Conservation (phyloP, 192 early-diverging fungal species). For the Rhizophlyctis rosea region DNA sequence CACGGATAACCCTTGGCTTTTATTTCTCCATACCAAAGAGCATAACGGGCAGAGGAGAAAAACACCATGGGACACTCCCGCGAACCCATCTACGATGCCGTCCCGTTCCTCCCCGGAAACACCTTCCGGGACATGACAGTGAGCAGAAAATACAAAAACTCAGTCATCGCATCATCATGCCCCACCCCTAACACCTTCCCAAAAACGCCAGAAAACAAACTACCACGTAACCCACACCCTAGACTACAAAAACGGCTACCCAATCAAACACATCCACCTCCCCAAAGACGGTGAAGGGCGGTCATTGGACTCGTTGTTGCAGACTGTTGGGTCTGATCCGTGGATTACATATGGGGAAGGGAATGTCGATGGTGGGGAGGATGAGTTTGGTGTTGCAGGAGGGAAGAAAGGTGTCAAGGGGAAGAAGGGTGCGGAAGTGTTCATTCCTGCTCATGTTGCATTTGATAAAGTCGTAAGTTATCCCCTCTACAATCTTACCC, state of each 20-base stretch:
- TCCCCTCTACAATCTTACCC: not conserved
- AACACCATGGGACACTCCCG: too few relatives aligned
- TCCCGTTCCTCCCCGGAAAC: conserved; percentile 61
- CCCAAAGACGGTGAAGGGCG: conserved; percentile 14
- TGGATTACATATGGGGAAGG: conserved; percentile 45
- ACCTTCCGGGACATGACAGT: conserved; percentile 50
- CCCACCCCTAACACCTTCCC: not conserved
- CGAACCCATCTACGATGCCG: too few relatives aligned
- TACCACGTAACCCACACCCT: conserved; percentile 51
- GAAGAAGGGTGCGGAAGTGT: conserved; percentile 20
- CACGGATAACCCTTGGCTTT: too few relatives aligned
- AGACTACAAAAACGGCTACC: conserved; percentile 57
- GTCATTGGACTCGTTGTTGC: conserved; percentile 37
- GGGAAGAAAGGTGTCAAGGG: conserved; percentile 25
- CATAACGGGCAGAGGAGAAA: too few relatives aligned
- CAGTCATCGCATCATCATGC: not conserved
- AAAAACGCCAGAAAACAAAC: conserved; percentile 49
- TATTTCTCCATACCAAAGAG: too few relatives aligned
- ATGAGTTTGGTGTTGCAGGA: not conserved
- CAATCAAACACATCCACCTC: conserved; percentile 40
- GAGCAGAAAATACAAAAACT: not conserved
- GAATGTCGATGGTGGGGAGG: not conserved
- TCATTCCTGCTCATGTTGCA: conserved; percentile 57
- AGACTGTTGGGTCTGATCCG: conserved; percentile 32
- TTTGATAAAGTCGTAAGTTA: conserved; percentile 62